Evolutionary conservation across 257 asterid genomes (phyloP).

Genomic region (Nyctanthes arbortristis): DNA sequence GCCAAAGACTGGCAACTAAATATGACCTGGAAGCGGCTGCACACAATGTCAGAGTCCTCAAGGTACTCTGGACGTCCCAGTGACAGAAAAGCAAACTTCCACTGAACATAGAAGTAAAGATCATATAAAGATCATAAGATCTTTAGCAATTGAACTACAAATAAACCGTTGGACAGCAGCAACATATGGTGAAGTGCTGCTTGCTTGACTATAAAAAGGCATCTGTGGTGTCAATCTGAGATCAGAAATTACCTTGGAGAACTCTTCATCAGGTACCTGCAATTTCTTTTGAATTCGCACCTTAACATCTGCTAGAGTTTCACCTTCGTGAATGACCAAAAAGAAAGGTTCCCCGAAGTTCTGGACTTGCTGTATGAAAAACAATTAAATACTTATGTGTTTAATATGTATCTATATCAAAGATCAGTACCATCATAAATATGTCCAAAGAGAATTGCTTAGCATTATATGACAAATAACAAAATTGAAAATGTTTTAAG

Average conservation of each 20-base stretch:
- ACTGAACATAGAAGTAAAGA: constrained; percentile 45
- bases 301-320: constrained; percentile 79
- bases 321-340: constrained; percentile 88
- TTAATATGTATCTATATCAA: background rate
- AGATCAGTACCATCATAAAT: constrained; percentile 1
- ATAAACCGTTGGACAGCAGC: background rate
- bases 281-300: constrained; percentile 82
- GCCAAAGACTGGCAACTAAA: constrained; percentile 4
- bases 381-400: constrained; percentile 5
- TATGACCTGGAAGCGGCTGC: constrained; percentile 83
- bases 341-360: constrained; percentile 97
- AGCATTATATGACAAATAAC: background rate
- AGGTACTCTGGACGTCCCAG: constrained; percentile 97
- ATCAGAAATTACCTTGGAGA: constrained; percentile 57
- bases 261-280: constrained; percentile 89
- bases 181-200: constrained; percentile 5
- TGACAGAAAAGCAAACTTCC: constrained; percentile 93
- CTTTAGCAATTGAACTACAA: constrained; percentile 11
- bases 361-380: constrained; percentile 71
- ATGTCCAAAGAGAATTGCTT: background rate
- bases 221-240: constrained; percentile 3
- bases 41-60: constrained; percentile 77
- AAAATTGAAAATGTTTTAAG: constrained; percentile 21
- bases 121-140: constrained; percentile 12
- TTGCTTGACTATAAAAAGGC: constrained; percentile 6